A percentile compares a stretch with the other conserved stretches of the same genome.
Evolutionary conservation across 2,329 filamentous ascomycete species (phyloP).

Genomic region (Coniella vitis): DNA sequence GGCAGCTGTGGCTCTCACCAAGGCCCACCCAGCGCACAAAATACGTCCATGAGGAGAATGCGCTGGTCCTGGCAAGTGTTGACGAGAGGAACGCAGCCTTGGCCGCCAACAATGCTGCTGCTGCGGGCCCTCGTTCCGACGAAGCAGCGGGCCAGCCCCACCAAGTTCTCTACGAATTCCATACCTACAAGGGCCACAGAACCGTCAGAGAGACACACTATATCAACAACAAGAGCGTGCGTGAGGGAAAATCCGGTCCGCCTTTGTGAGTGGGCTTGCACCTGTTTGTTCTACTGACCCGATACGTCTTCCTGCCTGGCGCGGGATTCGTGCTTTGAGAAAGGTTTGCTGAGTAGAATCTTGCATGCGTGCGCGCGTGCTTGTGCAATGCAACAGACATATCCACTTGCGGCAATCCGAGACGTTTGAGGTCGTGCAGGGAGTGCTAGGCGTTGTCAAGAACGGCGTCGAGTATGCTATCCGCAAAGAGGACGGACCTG

Average conservation of each 20-base stretch:
- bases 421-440: conserved; percentile 12
- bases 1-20: conserved; percentile 11
- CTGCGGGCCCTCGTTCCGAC: too few relatives aligned
- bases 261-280: conserved; percentile 7
- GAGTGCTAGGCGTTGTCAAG: conserved; percentile 5
- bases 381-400: not conserved
- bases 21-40: conserved; percentile 8
- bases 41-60: not conserved
- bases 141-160: too few relatives aligned
- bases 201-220: conserved; percentile 8
- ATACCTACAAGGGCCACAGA: not conserved
- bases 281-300: too few relatives aligned
- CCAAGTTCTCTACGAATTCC: conserved; percentile 3
- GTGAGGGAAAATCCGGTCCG: conserved; percentile 6
- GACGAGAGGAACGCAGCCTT: too few relatives aligned
- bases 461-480: conserved; percentile 6
- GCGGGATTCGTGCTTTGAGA: too few relatives aligned
- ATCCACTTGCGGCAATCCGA: conserved; percentile 11
- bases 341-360: too few relatives aligned
- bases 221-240: not conserved
- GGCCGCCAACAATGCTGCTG: too few relatives aligned
- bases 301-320: too few relatives aligned
- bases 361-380: not conserved
- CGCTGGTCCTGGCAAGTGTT: not conserved
- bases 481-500: not conserved